Conservation (phyloP, 176 grass and related monocot genomes). For the Coix lacrymajobi region DNA sequence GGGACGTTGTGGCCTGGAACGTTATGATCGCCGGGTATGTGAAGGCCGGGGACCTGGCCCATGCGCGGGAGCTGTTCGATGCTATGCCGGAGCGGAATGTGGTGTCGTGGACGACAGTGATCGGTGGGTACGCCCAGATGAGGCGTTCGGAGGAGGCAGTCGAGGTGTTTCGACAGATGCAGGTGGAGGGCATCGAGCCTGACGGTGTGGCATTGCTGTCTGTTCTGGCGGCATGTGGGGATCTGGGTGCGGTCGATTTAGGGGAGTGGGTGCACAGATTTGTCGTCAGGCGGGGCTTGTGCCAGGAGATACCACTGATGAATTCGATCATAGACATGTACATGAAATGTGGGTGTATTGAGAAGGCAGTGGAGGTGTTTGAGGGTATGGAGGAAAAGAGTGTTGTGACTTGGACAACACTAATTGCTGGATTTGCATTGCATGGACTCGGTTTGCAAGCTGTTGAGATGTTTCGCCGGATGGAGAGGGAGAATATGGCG, state of each 20-base stretch:
- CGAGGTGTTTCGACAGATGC: constrained; percentile 67
- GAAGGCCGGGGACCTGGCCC: constrained; percentile 40
- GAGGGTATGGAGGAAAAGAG: constrained; percentile 59
- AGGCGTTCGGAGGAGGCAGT: constrained; percentile 51
- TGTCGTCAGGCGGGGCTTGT: constrained; percentile 32
- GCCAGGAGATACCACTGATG: constrained; percentile 41
- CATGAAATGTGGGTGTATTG: constrained; percentile 56
- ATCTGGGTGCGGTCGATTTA: constrained; percentile 65
- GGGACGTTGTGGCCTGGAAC: constrained; percentile 62
- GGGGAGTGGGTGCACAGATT: constrained; percentile 71
- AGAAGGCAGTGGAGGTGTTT: constrained; percentile 62
- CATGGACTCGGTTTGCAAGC: constrained; percentile 67
- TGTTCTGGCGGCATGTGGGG: constrained; percentile 57
- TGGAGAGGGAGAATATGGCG: constrained; percentile 59
- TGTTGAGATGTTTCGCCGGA: constrained; percentile 52
- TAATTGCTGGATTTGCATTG: constrained; percentile 67
- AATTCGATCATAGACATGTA: constrained; percentile 86
- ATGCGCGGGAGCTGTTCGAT: constrained; percentile 50
- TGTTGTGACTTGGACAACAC: constrained; percentile 59
- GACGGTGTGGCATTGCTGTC: constrained; percentile 62
- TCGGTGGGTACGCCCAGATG: constrained; percentile 48
- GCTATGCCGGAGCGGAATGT: constrained; percentile 60
- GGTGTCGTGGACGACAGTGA: constrained; percentile 65
- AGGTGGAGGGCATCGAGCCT: constrained; percentile 48
- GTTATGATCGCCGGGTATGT: constrained; percentile 49